Base-by-base conservation (phyloP, 805 yeast species). In the Tetrapisispora iriomotensis region DNA sequence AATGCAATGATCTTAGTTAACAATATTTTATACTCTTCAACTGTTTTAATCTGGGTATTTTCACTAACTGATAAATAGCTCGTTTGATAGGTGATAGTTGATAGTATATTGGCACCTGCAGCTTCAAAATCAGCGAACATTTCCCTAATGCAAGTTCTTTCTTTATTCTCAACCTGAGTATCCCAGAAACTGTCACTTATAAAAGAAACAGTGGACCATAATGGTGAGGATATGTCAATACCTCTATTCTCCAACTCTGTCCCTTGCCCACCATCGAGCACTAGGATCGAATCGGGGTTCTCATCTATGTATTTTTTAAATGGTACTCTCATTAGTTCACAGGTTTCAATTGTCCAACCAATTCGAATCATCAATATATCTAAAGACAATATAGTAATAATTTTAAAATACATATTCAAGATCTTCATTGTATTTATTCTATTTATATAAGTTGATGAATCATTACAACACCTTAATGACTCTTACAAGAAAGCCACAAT, bases 141-240 rank as follows among this genome's bases (percentile, higher is more conserved):
- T 12, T 60, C 53, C 32, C 60, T 56, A 17, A 80, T 62, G 22
- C 63, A 60, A 13, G 61, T 53, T 2, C 78, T 75, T 32, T 67
- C 49, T n/a, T 37, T 29, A 9, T 49, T 49, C 3, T 47, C 42
- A 18, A 35, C 31, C 6, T 45, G 43, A 2, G 48, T 43, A 20
- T 36, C 32, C 57, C 60, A 51, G 38, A 54, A 53, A 12, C 44
- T 38, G 3, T 45, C 51, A 19, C 37, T 42, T 7, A 72, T 41
- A 15, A 78, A 60, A 1, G 75, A 75, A 25, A 66, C 49, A 0
- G 82, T 77, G 0, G 82, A 74, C 87, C 88, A 81, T 8, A 80
- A 62, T 8, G 66, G 65, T 29, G 71, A 67, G 32, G 65, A 64
- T 13, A 71, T 67, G 29, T 58, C 49, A 15, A 69, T 61, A 9